Base-by-base conservation (phyloP, 108 stramenopile species). In the Conticribra weissflogii region DNA sequence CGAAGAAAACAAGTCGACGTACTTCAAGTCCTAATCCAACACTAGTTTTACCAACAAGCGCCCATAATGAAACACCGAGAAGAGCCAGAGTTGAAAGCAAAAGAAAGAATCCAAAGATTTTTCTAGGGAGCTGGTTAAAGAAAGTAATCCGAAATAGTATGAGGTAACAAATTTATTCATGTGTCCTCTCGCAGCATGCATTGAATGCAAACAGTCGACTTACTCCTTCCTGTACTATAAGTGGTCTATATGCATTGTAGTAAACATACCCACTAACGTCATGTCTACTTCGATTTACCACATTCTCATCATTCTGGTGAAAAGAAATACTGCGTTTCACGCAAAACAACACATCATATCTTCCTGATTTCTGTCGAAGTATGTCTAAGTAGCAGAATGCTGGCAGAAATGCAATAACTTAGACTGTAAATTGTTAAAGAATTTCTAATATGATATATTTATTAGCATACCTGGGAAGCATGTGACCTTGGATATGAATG, bases 331-430 rank as follows among this genome's bases (percentile, higher is more conserved):
- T 25, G 56, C 32, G 33, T 28, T 71, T 78, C 17, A 65, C 14
- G 63, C 82, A 83, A 17, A 66, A 70, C 1, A 66, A 32, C 1
- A 83, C 56, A 27, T 83, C 82, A 3, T 48, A 27, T 16, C 72
- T 48, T 5, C 62, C 55, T 18, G 32, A 50, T 22, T 25, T 52
- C 49, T 83, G 82, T 3, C 82, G 66, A 19, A 56, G 54, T 68
- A 83, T 79, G 50, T 83, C 82, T 17, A 79, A 49, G 22, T 34
- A 83, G 62, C 82, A 78, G 51, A 74, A 83, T 17, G 82, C 78
- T 14, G 70, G 71, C n/a, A n/a, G n/a, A n/a, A n/a, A n/a, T n/a
- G n/a, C n/a, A n/a, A n/a, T n/a, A n/a, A n/a, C n/a, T n/a, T n/a
- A n/a, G n/a, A n/a, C n/a, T n/a, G n/a, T n/a, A n/a, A n/a, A n/a